Evolutionary conservation across 2,329 filamentous ascomycete species (phyloP).

Genomic region (Sarocladium strictum): DNA sequence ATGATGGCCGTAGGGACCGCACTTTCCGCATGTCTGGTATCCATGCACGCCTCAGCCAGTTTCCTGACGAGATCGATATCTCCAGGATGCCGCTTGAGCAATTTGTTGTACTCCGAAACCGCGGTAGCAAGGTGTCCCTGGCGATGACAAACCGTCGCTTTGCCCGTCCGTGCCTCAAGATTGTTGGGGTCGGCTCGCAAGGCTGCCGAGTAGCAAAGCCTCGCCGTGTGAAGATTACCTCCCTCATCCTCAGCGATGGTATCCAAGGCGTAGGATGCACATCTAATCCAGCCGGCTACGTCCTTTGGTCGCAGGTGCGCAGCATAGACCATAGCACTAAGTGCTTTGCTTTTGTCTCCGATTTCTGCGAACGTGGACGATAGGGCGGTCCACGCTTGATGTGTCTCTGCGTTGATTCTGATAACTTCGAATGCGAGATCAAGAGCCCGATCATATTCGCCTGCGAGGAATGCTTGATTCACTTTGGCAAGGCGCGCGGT

Average conservation of each 20-base stretch:
- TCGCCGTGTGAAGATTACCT: slow-evolving; percentile 45
- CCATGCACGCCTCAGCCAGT: slow-evolving; percentile 51
- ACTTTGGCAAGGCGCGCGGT: slow-evolving; percentile 61
- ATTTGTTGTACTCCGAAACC: slow-evolving; percentile 49
- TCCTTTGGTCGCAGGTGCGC: slow-evolving; percentile 58
- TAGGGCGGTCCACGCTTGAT: slow-evolving; percentile 59
- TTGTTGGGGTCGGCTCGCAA: slow-evolving; percentile 52
- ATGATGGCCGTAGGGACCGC: slow-evolving; percentile 34
- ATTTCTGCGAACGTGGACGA: slow-evolving; percentile 56
- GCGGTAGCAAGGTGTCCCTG: slow-evolving; percentile 48
- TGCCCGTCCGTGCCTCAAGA: slow-evolving; percentile 51
- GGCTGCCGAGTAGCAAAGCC: slow-evolving; percentile 54
- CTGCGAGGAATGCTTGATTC: slow-evolving; percentile 59
- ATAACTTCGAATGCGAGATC: slow-evolving; percentile 57
- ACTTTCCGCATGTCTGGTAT: slow-evolving; percentile 39
- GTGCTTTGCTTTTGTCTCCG: slow-evolving; percentile 49
- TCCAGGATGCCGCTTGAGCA: slow-evolving; percentile 45
- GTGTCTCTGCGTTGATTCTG: slow-evolving; percentile 61
- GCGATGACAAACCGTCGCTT: slow-evolving; percentile 52
- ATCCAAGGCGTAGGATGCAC: slow-evolving; percentile 51
- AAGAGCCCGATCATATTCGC: slow-evolving; percentile 54
- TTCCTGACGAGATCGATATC: slow-evolving; percentile 51
- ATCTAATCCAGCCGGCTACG: slow-evolving; percentile 51
- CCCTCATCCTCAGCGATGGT: slow-evolving; percentile 41
- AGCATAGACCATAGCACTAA: slow-evolving; percentile 55